Evolutionary conservation across 352 stramenopile genomes (phyloP), one percentile per base, ranked within the genome.

Genomic region (Globisporangium heterothallicum): DNA sequence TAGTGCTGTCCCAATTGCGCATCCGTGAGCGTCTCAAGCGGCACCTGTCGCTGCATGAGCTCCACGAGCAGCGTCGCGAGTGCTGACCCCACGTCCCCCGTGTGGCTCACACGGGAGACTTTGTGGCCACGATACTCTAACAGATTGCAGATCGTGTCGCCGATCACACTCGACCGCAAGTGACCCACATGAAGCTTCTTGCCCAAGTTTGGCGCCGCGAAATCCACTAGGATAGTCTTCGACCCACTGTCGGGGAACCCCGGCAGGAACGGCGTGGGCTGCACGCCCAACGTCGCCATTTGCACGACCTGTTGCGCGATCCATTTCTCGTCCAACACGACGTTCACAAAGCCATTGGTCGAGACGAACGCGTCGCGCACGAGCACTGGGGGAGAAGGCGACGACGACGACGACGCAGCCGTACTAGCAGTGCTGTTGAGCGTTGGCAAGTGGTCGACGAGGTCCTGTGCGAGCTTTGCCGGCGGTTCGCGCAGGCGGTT

Each of bases 131-230:
- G 74, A 59, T 88, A 92, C 68, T 92, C 83, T 27, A 94, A 60
- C 44, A 92, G 40, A 32, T 92, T 94, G 55, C 74, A 79, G 52
- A 94, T 66, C 29, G 77, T 88, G 56, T 94, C 83, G 34, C 83
- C 80, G 16, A 94, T 68, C 13, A 89, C 83, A 32, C 76, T 88
- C 16, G 83, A 91, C 5, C 83, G 74, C 55, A 94, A 61, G 44
- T 94, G 83, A 9, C 80, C 83, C 14, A 94, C 83, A 44, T 94
- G 83, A 21, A 94, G 63, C 56, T 89, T 89, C 66, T 92, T 94
- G 61, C 83, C 83, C 35, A 91, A 81, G 49, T 94, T 94, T 2
- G 83, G 83, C 6, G 80, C 78, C 26, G 76, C 78, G 66, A 92
- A 94, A 56, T 94, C 83, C 49, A 92, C 81, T 3, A 94, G 64